Conservation (phyloP, 2,329 filamentous ascomycete genomes). For the Elsinoe fawcettii region DNA sequence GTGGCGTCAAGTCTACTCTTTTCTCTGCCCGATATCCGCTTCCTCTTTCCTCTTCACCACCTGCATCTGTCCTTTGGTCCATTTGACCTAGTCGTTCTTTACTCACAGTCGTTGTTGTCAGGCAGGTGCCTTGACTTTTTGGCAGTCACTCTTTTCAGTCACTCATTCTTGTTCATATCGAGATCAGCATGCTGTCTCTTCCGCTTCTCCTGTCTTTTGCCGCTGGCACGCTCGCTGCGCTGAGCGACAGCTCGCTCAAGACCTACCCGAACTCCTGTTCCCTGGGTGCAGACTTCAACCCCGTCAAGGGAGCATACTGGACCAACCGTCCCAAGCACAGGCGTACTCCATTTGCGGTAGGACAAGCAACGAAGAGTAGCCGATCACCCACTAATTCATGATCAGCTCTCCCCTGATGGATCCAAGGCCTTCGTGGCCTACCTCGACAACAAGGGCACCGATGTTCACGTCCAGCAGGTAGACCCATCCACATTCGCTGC, state of each 20-base stretch:
- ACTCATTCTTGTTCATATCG: constrained; percentile 6
- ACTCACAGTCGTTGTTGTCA: not conserved
- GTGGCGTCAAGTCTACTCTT: constrained; percentile 1
- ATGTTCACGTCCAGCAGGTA: constrained; percentile 51
- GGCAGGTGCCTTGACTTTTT: constrained; percentile 8
- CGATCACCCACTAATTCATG: not conserved
- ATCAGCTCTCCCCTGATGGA: constrained; percentile 49
- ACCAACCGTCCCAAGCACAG: constrained; percentile 54
- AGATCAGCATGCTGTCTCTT: constrained; percentile 16
- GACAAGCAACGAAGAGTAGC: not conserved
- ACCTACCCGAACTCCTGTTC: constrained; percentile 38
- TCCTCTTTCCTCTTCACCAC: not conserved
- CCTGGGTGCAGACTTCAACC: constrained; percentile 48
- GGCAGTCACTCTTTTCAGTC: constrained; percentile 13
- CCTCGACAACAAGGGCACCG: constrained; percentile 48
- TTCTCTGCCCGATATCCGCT: not conserved
- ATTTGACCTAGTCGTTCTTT: constrained; percentile 14
- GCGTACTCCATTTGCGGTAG: constrained; percentile 50
- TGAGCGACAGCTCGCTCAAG: constrained; percentile 36
- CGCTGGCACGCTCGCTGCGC: constrained; percentile 29
- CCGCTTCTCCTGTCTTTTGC: constrained; percentile 21
- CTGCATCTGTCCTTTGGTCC: constrained; percentile 11
- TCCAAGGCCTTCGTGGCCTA: constrained; percentile 54
- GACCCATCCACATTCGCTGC: constrained; percentile 48
- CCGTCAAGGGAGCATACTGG: constrained; percentile 55